Conservation (phyloP, 192 early-diverging fungal genomes). For the Pilaira anomala region DNA sequence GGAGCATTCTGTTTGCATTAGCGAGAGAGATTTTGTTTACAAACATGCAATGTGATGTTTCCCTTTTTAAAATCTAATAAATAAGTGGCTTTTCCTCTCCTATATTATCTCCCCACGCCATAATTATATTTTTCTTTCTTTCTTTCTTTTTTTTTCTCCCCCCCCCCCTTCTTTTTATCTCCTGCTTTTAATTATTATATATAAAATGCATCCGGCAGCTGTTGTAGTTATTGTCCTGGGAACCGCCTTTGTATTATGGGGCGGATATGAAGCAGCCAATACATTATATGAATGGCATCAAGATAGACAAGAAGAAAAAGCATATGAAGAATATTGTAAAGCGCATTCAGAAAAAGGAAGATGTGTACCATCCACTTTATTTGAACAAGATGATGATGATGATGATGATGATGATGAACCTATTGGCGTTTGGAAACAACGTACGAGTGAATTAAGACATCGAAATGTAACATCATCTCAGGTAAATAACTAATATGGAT, state of each 20-base stretch:
- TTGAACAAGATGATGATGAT: conserved; percentile 3
- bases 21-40: neutral
- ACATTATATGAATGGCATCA: conserved; percentile 12
- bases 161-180: neutral
- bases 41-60: conserved; percentile 11
- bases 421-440: neutral
- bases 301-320: conserved; percentile 9
- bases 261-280: conserved; percentile 14
- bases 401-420: conserved; percentile 5
- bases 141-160: neutral
- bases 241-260: neutral
- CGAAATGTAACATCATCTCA: neutral
- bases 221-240: conserved; percentile 20
- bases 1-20: neutral
- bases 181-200: neutral
- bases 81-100: too few relatives aligned
- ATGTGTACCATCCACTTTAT: neutral
- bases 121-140: conserved; percentile 1
- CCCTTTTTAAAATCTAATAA: too few relatives aligned
- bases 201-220: conserved; percentile 20
- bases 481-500: neutral
- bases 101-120: neutral
- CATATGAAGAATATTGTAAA: conserved; percentile 23
- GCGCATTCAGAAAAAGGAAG: conserved; percentile 2
- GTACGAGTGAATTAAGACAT: neutral